Conservation (phyloP, 2,329 filamentous ascomycete species). For the Aureobasidium zeae region DNA sequence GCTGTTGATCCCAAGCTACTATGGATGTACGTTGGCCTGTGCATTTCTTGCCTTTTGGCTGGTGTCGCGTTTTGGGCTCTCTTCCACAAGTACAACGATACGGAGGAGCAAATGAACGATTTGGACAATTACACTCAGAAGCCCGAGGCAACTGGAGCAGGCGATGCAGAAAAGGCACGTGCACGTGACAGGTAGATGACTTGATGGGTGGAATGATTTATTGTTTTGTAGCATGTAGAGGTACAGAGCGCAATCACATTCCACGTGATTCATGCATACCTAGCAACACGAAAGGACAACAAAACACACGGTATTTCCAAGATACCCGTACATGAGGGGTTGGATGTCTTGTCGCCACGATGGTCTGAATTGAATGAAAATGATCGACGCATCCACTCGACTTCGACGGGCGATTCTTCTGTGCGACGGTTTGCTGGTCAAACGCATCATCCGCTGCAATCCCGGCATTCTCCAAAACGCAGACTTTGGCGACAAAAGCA, state of each 20-base stretch:
- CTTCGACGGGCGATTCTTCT: slow-evolving; percentile 73
- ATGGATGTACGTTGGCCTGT: slow-evolving; percentile 44
- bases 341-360: slow-evolving; percentile 11
- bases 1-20: slow-evolving; percentile 56
- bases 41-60: slow-evolving; percentile 18
- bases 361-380: slow-evolving; percentile 28
- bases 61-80: slow-evolving; percentile 24
- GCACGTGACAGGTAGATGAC: slow-evolving; percentile 1
- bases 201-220: neutral
- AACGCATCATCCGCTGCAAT: slow-evolving; percentile 66
- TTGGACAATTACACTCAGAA: slow-evolving; percentile 28
- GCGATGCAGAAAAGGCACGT: slow-evolving; percentile 3
- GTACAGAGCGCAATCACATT: too few species aligned
- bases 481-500: slow-evolving; percentile 64
- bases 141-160: neutral
- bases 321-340: slow-evolving; percentile 5
- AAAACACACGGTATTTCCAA: neutral
- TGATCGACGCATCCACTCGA: slow-evolving; percentile 69
- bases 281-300: neutral
- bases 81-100: slow-evolving; percentile 35
- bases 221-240: slow-evolving; percentile 4
- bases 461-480: slow-evolving; percentile 67
- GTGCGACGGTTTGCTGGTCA: slow-evolving; percentile 62
- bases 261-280: slow-evolving; percentile 13
- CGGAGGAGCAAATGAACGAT: slow-evolving; percentile 44